Conservation (phyloP, 2,329 filamentous ascomycete genomes). For the Cryphonectria carpinicola region DNA sequence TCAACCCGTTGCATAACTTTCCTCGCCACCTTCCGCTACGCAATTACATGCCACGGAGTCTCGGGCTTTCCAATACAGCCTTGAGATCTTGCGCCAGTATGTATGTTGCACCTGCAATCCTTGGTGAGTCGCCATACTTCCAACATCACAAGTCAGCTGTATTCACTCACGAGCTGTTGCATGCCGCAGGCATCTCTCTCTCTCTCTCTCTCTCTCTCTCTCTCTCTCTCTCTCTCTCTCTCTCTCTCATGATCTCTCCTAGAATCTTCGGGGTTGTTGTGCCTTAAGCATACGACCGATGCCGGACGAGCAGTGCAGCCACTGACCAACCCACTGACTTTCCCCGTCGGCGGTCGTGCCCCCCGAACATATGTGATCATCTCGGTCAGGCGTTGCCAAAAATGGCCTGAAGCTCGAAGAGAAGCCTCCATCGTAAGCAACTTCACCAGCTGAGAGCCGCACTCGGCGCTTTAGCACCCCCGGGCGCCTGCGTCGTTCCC, state of each 20-base stretch:
- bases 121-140: neutral
- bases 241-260: neutral
- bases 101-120: neutral
- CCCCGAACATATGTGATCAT: neutral
- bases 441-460: constrained; percentile 36
- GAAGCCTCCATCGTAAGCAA: neutral
- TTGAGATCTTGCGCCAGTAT: neutral
- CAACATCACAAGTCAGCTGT: neutral
- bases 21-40: neutral
- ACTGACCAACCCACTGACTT: neutral
- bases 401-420: neutral
- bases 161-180: neutral
- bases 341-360: neutral
- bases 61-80: neutral
- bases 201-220: too few species aligned
- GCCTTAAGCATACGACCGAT: too few species aligned
- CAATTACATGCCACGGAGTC: neutral
- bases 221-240: too few species aligned
- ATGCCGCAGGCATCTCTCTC: neutral
- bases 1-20: neutral
- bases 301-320: neutral
- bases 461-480: constrained; percentile 24
- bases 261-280: neutral
- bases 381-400: neutral
- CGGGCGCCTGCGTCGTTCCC: constrained; percentile 15